Evolutionary conservation across 2,329 filamentous ascomycete genomes (phyloP).

Genomic region (Sordariomycetes sp.): DNA sequence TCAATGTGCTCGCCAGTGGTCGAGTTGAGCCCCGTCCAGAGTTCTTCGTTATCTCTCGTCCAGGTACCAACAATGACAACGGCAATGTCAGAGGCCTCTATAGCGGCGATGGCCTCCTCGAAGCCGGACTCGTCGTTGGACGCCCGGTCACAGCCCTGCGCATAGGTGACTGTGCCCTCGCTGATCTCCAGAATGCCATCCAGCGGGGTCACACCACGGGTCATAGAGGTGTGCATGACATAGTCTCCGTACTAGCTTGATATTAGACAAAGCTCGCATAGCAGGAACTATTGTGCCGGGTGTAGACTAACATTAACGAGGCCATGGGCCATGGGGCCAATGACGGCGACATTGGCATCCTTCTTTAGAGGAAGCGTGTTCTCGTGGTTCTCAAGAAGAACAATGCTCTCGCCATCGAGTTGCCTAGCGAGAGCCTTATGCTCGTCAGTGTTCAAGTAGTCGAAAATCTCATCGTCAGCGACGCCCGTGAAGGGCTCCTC

Average conservation of each 20-base stretch:
- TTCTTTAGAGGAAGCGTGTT: constrained; percentile 44
- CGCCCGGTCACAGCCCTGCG: constrained; percentile 63
- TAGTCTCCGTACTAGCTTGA: constrained; percentile 55
- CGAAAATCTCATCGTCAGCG: constrained; percentile 38
- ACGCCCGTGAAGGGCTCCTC: constrained; percentile 57
- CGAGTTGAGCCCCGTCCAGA: constrained; percentile 61
- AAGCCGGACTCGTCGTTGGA: constrained; percentile 60
- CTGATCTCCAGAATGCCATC: constrained; percentile 56
- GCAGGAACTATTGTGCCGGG: neutral
- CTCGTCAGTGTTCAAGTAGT: constrained; percentile 51
- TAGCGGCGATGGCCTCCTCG: constrained; percentile 52
- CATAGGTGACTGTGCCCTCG: constrained; percentile 51
- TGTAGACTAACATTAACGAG: constrained; percentile 50
- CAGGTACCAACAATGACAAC: constrained; percentile 67
- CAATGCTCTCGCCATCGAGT: constrained; percentile 53
- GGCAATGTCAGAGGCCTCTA: constrained; percentile 57
- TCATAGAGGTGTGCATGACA: constrained; percentile 53
- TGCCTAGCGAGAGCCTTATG: constrained; percentile 48
- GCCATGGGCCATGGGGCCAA: constrained; percentile 64
- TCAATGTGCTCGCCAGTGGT: constrained; percentile 70
- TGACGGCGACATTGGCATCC: constrained; percentile 58
- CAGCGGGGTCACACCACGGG: constrained; percentile 56
- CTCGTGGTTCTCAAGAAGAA: constrained; percentile 49
- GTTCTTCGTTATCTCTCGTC: constrained; percentile 61
- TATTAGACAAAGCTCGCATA: constrained; percentile 7